Evolutionary conservation across 331 rosid genomes (phyloP), one percentile per base, ranked within the genome.

Genomic region (Spiraea crenata): DNA sequence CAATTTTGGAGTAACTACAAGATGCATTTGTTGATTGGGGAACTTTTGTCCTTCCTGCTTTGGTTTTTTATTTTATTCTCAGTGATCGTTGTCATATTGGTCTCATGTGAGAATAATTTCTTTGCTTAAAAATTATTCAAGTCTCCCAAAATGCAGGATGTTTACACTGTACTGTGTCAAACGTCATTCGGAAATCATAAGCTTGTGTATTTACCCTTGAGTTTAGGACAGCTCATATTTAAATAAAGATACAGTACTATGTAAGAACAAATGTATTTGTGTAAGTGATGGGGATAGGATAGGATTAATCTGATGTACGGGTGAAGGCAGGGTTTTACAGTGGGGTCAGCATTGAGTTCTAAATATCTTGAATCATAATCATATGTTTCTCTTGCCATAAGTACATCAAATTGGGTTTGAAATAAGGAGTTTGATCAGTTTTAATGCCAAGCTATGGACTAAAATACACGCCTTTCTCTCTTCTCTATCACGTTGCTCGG

Each of bases 391-490:
- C 19, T 51, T 39, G 14, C 19, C 2, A 52, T 25, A 1, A 52
- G 73, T 19, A 54, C 54, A 40, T n/a, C n/a, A n/a, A n/a, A n/a
- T 17, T 67, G 62, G 6, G 39, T 55, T 54, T 54, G 62, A 19
- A 51, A 25, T 25, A 25, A 25, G 31, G 31, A 25, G 31, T 25
- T n/a, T n/a, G n/a, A n/a, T n/a, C n/a, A n/a, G n/a, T n/a, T 25
- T 1, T 25, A 25, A 25, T 25, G 31, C 31, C 31, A 25, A 1
- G 31, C 31, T 25, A 25, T 25, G 31, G 31, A 25, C 31, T 25
- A 25, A 1, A 25, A 25, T 25, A 25, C 31, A 25, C 31, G 31
- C 4, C 39, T 1, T 47, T 68, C 0, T 19, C 38, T 42, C 63
- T 74, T 54, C 16, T 0, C 12, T 17, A 70, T 71, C 56, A 49